Evolutionary conservation across 768 basidiomycete species (phyloP), one percentile per base, ranked within the genome.

Genomic region (Cyclocybe cylindracea): DNA sequence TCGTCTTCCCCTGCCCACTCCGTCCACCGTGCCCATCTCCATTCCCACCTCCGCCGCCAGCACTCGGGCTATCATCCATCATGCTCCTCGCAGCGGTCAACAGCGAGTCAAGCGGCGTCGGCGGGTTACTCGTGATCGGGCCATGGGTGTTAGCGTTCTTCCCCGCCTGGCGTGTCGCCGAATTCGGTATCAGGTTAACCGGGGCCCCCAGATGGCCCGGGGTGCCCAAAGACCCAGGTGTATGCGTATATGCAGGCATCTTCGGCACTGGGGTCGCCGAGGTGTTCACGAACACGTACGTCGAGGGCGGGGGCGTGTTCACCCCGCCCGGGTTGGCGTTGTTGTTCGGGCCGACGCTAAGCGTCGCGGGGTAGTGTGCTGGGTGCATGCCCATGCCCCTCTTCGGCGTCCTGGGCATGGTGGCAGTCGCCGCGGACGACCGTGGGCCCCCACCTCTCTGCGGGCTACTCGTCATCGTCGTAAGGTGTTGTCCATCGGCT

Each of bases 41-140:
- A 40, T 48, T 36, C 34, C 41, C 43, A 35, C 46, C 50, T 16
- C 44, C 46, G 33, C 49, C 41, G 47, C 56, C 59, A 10, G 16
- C 24, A 41, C 24, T 39, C 42, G 43, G 10, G 2, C 39, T 57
- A n/a, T 66, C 70, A 9, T 67, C 67, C 48, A 82, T 78, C 74
- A 84, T 78, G 40, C 81, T 24, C 24, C 24, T 73, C 31, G 85
- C 85, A 4, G 85, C 85, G 53, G 74, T 82, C 13, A 87, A 61
- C 16, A 87, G 66, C 0, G 84, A 86, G 51, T 84, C 83, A 37
- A 87, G 64, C 2, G 83, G 78, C 8, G 65, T 74, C 33, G 68
- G 69, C 38, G 63, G 62, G 36, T 62, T 61, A 14, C 44, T 54
- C 10, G 59, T 4, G 3, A 44, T 44, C 29, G 57, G 34, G 35